Evolutionary conservation across 2,329 filamentous ascomycete species (phyloP).

Genomic region (Chaetomiaceae sp.): DNA sequence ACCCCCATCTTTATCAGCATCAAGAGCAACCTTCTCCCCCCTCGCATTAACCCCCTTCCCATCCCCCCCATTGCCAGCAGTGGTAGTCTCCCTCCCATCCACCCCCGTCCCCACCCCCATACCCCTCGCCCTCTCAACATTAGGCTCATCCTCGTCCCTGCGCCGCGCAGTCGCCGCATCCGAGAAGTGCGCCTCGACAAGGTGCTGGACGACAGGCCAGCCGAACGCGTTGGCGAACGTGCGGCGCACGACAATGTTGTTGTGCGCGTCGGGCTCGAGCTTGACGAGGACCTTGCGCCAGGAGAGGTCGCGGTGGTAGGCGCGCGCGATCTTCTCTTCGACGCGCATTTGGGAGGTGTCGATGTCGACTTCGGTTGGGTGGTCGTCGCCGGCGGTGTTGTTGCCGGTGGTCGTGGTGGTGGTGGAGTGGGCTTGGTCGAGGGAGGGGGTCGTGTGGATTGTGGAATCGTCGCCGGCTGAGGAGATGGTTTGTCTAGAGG

Average conservation of each 20-base stretch:
- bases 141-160: slow-evolving; percentile 62
- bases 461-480: not conserved
- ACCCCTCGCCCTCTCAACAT: slow-evolving; percentile 64
- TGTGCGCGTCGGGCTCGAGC: slow-evolving; percentile 93
- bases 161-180: slow-evolving; percentile 64
- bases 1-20: not conserved
- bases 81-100: slow-evolving; percentile 65
- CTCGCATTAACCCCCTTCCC: slow-evolving; percentile 33
- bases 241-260: slow-evolving; percentile 93
- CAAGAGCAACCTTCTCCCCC: slow-evolving; percentile 1
- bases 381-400: not conserved
- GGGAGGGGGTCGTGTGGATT: slow-evolving; percentile 4
- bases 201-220: slow-evolving; percentile 93
- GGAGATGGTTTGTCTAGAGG: not conserved
- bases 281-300: slow-evolving; percentile 98
- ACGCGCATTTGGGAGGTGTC: slow-evolving; percentile 74
- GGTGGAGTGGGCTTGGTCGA: slow-evolving; percentile 26
- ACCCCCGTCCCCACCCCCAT: slow-evolving; percentile 51
- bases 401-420: slow-evolving; percentile 28
- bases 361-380: slow-evolving; percentile 27
- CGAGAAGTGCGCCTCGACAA: slow-evolving; percentile 91
- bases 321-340: slow-evolving; percentile 95
- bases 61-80: no score
- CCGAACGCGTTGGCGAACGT: slow-evolving; percentile 98
- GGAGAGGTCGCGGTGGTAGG: slow-evolving; percentile 84